These are phyloP conservation scores for Avena atlantica DNA, from an alignment of 176 grass and related monocot genomes.

Conservation along the genomic window DNA sequence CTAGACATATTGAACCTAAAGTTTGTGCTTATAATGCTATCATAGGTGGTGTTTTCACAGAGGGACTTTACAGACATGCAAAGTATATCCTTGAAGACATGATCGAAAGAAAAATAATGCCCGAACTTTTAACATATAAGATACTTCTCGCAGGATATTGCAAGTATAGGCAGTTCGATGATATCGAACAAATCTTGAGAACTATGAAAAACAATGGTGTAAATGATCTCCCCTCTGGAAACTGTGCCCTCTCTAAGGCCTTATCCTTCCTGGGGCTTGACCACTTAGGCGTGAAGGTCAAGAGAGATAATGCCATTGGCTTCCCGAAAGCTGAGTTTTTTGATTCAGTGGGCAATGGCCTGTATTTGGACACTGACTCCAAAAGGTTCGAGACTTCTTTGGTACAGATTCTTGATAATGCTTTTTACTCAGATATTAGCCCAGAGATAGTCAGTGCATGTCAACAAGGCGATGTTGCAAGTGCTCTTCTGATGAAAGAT, in stretches of 20 bases:
- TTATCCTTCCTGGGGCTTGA: slow-evolving; percentile 76
- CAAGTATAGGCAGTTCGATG: slow-evolving; percentile 83
- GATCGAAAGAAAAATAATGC: slow-evolving; percentile 67
- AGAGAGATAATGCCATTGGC: slow-evolving; percentile 79
- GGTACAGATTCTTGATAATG: slow-evolving; percentile 63
- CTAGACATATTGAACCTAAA: slow-evolving; percentile 67
- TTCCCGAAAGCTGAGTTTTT: slow-evolving; percentile 90
- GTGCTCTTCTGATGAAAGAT: slow-evolving; percentile 64
- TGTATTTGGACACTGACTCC: slow-evolving; percentile 85
- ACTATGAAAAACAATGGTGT: slow-evolving; percentile 57
- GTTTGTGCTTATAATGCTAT: slow-evolving; percentile 81
- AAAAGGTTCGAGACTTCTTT: slow-evolving; percentile 74
- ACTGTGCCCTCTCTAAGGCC: slow-evolving; percentile 73
- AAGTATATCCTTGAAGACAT: slow-evolving; percentile 88
- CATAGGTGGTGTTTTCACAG: slow-evolving; percentile 75
- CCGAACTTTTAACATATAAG: slow-evolving; percentile 70
- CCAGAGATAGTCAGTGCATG: slow-evolving; percentile 57
- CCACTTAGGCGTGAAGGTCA: slow-evolving; percentile 81
- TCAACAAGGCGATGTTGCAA: slow-evolving; percentile 57
- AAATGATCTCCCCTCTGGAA: slow-evolving; percentile 57
- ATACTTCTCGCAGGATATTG: slow-evolving; percentile 89
- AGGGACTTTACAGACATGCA: slow-evolving; percentile 79
- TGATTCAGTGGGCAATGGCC: slow-evolving; percentile 86
- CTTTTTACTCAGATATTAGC: slow-evolving; percentile 59
- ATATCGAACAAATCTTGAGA: slow-evolving; percentile 70